These are phyloP conservation scores for Mycena leptocephala DNA, from an alignment of 768 basidiomycete species.

Conservation along the genomic window DNA sequence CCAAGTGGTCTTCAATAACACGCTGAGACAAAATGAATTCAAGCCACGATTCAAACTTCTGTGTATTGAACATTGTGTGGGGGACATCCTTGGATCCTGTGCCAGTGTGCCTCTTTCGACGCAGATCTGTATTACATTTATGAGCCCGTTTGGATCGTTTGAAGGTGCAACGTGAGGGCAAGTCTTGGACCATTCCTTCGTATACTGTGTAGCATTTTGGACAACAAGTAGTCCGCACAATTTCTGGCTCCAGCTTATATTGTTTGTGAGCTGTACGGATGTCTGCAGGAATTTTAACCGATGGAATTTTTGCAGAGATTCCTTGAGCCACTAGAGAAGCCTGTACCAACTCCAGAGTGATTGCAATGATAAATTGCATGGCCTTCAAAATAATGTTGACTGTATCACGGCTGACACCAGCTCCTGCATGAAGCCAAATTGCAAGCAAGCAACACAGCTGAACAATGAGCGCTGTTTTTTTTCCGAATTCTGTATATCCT, in stretches of 20 bases:
- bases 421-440: slow-evolving; percentile 12
- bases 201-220: too few species aligned
- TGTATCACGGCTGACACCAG: background rate
- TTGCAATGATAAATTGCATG: slow-evolving; percentile 4
- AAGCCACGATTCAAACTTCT: slow-evolving; percentile 18
- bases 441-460: slow-evolving; percentile 2
- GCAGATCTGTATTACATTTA: too few species aligned
- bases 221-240: too few species aligned
- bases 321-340: background rate
- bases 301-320: background rate
- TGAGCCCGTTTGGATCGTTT: too few species aligned
- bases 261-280: too few species aligned
- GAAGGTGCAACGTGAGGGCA: too few species aligned
- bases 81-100: slow-evolving; percentile 4
- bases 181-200: too few species aligned
- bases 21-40: slow-evolving; percentile 17
- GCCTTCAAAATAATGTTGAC: slow-evolving; percentile 10
- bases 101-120: background rate
- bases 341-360: background rate
- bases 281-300: too few species aligned
- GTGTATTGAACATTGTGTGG: slow-evolving; percentile 6
- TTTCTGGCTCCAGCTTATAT: too few species aligned
- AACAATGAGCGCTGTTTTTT: background rate
- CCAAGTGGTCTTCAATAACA: slow-evolving; percentile 17
- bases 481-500: background rate